A percentile compares a stretch with the other conserved stretches of the same genome.
These are phyloP conservation scores for Ogataea dorogensis DNA, from an alignment of 805 yeast species.

Conservation along the genomic window DNA sequence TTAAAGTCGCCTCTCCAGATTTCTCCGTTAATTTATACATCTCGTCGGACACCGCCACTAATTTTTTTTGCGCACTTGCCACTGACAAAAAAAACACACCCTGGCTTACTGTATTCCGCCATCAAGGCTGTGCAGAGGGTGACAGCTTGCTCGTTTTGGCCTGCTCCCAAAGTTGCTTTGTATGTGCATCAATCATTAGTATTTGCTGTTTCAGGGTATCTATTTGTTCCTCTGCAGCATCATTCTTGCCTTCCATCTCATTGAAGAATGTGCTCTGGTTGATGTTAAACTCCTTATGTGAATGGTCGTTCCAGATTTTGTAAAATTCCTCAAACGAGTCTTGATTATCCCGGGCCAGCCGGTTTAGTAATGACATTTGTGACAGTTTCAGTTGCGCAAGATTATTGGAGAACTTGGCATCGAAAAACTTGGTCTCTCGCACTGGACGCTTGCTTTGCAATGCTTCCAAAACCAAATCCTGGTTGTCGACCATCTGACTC, in stretches of 20 bases:
- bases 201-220: conserved; percentile 53
- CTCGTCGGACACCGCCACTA: conserved; percentile 10
- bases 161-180: conserved; percentile 43
- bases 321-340: conserved; percentile 31
- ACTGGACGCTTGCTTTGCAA: conserved; percentile 73
- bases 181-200: conserved; percentile 44
- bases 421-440: conserved; percentile 52
- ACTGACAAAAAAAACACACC: not conserved
- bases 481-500: conserved; percentile 59
- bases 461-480: conserved; percentile 82
- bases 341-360: conserved; percentile 36
- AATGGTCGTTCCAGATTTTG: conserved; percentile 26
- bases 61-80: conserved; percentile 4
- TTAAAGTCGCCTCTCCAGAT: conserved; percentile 8
- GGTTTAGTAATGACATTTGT: conserved; percentile 49
- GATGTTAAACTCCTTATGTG: conserved; percentile 18
- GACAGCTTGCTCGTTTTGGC: conserved; percentile 4
- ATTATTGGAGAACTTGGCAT: conserved; percentile 48
- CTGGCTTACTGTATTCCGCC: conserved; percentile 19
- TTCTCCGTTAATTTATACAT: conserved; percentile 4
- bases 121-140: conserved; percentile 5
- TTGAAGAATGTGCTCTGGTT: conserved; percentile 48
- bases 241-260: conserved; percentile 48
- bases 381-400: conserved; percentile 52
- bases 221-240: conserved; percentile 46